Conservation (phyloP, 192 early-diverging fungal species). For the Backusella luteola region DNA sequence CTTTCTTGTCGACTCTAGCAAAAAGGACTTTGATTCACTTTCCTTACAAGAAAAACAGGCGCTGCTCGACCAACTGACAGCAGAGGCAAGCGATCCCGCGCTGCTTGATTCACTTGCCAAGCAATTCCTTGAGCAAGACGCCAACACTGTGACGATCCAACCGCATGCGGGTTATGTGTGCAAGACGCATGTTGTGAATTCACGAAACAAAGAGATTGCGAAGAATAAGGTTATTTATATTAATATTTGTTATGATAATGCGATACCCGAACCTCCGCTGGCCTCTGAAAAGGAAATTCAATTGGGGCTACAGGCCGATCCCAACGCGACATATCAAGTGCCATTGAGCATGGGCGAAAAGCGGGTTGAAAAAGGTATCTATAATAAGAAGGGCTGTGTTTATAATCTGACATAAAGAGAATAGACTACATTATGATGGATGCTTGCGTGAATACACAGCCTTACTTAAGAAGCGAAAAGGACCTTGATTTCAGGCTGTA, state of each 20-base stretch:
- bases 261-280: conserved; percentile 53
- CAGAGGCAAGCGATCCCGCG: conserved; percentile 19
- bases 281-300: conserved; percentile 63
- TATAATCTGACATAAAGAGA: background rate
- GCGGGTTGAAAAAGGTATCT: conserved; percentile 37
- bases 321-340: conserved; percentile 58
- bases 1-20: background rate
- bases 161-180: conserved; percentile 26
- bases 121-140: background rate
- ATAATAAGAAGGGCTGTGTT: background rate
- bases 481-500: conserved; percentile 68
- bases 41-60: conserved; percentile 10
- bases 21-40: background rate
- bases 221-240: conserved; percentile 52
- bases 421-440: conserved; percentile 60
- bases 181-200: conserved; percentile 4
- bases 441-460: conserved; percentile 61
- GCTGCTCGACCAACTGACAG: conserved; percentile 6
- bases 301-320: conserved; percentile 57
- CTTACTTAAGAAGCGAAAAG: conserved; percentile 47
- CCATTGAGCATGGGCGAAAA: conserved; percentile 58
- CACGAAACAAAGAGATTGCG: background rate
- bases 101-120: background rate
- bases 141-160: conserved; percentile 13
- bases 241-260: conserved; percentile 59